Conservation (phyloP, 2,329 filamentous ascomycete genomes). For the Mycogone perniciosa region DNA sequence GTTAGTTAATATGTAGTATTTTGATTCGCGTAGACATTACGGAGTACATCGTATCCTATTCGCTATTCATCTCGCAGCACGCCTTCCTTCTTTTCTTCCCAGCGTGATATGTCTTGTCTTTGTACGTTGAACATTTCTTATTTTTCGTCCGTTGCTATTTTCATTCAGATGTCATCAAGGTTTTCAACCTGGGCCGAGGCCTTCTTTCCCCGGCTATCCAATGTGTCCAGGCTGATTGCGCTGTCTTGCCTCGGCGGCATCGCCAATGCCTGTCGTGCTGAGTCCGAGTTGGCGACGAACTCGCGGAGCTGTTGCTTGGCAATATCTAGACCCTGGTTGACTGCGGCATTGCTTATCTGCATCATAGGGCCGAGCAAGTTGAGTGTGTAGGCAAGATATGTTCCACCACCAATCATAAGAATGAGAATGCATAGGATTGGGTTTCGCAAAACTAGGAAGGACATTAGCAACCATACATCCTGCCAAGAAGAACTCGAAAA, state of each 20-base stretch:
- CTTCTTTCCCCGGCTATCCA: slow-evolving; percentile 56
- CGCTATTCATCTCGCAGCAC: slow-evolving; percentile 11
- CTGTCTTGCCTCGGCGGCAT: slow-evolving; percentile 52
- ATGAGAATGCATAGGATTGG: slow-evolving; percentile 88
- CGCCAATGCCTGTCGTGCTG: slow-evolving; percentile 73
- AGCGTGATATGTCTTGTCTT: neutral
- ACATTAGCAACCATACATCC: neutral
- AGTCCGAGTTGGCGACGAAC: slow-evolving; percentile 82
- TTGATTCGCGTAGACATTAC: slow-evolving; percentile 10
- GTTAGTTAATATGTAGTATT: slow-evolving; percentile 8
- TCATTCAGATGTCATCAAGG: slow-evolving; percentile 51
- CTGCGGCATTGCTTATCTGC: slow-evolving; percentile 88
- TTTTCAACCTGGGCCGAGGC: slow-evolving; percentile 38
- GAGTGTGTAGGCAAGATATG: slow-evolving; percentile 86
- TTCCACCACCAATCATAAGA: slow-evolving; percentile 66
- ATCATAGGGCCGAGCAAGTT: slow-evolving; percentile 95
- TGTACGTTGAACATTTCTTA: slow-evolving; percentile 3
- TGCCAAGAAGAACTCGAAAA: neutral
- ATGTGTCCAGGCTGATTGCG: slow-evolving; percentile 52
- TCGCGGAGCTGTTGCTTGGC: slow-evolving; percentile 87
- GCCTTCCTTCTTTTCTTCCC: neutral
- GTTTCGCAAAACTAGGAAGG: slow-evolving; percentile 72
- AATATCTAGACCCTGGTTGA: slow-evolving; percentile 78
- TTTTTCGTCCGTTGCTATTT: neutral
- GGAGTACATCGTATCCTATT: slow-evolving; percentile 14